A percentile compares a stretch with the other conserved stretches of the same genome.
These are phyloP conservation scores for Vigna unguiculata DNA, from an alignment of 306 rosid species.

Conservation along the genomic window DNA sequence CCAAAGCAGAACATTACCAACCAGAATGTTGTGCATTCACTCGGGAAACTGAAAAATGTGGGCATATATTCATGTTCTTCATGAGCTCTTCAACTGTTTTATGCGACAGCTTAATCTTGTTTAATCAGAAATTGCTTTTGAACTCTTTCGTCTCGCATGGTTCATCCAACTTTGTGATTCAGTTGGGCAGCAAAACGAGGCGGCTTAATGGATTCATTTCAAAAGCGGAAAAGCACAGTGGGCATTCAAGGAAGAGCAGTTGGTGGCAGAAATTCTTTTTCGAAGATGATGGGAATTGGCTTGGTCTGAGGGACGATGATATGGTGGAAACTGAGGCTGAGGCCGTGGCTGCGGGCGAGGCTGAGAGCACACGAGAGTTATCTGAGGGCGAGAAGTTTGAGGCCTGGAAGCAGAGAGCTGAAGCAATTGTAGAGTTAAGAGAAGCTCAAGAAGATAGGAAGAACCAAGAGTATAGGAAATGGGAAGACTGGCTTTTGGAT, in stretches of 20 bases:
- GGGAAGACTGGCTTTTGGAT: constrained; percentile 92
- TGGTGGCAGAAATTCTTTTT: constrained; percentile 87
- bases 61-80: constrained; percentile 52
- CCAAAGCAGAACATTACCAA: constrained; percentile 11
- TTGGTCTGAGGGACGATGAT: constrained; percentile 80
- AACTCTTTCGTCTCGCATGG: constrained; percentile 45
- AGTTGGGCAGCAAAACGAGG: constrained; percentile 44
- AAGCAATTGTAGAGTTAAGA: constrained; percentile 82
- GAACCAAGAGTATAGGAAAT: constrained; percentile 66
- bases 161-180: constrained; percentile 44
- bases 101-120: constrained; percentile 53
- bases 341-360: constrained; percentile 34
- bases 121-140: constrained; percentile 43
- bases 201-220: constrained; percentile 52
- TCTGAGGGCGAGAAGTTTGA: constrained; percentile 73
- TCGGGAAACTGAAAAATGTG: constrained; percentile 63
- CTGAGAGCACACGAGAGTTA: constrained; percentile 35
- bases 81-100: constrained; percentile 70
- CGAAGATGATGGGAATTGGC: constrained; percentile 84
- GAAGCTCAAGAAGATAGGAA: constrained; percentile 76
- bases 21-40: constrained; percentile 32
- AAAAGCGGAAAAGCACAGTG: constrained; percentile 57
- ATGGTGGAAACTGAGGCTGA: constrained; percentile 57
- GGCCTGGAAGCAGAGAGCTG: constrained; percentile 94
- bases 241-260: constrained; percentile 53